phyloP scores from a whole-genome alignment of 768 basidiomycete genomes.

The Boletus vermiculosoides region DNA sequence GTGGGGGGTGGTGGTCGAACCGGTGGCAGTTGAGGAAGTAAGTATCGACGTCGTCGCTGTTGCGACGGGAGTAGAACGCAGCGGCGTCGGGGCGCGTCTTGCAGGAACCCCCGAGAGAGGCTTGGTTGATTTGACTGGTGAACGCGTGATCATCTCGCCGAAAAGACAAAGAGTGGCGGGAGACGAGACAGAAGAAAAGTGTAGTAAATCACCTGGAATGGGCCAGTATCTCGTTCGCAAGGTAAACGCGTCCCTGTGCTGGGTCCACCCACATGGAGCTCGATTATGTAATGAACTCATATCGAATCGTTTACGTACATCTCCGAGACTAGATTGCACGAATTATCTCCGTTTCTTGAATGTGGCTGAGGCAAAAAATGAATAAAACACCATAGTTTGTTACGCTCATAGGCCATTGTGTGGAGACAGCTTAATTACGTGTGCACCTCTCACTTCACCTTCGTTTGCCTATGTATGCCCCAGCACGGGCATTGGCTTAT shows the following conservation, averaged over 20 bases:
- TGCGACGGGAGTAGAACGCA: conserved; percentile 18
- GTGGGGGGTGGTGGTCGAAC: conserved; percentile 33
- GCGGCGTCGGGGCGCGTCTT: conserved; percentile 22
- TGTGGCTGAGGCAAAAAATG: background rate
- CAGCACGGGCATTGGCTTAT: conserved; percentile 39
- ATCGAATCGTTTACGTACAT: too few relatives aligned
- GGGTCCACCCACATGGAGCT: background rate
- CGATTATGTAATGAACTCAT: conserved; percentile 17
- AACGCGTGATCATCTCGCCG: conserved; percentile 28
- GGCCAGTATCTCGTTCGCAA: background rate
- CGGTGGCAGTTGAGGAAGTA: conserved; percentile 29
- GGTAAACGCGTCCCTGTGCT: conserved; percentile 5
- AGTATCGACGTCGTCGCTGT: conserved; percentile 27
- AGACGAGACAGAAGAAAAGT: background rate
- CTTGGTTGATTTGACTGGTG: conserved; percentile 25
- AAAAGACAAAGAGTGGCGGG: background rate
- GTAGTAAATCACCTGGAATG: background rate
- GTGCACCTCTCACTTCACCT: background rate
- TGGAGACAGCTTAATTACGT: background rate
- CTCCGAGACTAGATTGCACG: background rate
- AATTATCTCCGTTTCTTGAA: background rate
- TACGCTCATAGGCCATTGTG: too few relatives aligned
- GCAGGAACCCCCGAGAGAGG: conserved; percentile 7
- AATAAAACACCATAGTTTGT: background rate
- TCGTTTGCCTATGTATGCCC: conserved; percentile 33